These are phyloP conservation scores for Aspergillus eucalypticola DNA, from an alignment of 2,329 filamentous ascomycete species.

Conservation along the genomic window DNA sequence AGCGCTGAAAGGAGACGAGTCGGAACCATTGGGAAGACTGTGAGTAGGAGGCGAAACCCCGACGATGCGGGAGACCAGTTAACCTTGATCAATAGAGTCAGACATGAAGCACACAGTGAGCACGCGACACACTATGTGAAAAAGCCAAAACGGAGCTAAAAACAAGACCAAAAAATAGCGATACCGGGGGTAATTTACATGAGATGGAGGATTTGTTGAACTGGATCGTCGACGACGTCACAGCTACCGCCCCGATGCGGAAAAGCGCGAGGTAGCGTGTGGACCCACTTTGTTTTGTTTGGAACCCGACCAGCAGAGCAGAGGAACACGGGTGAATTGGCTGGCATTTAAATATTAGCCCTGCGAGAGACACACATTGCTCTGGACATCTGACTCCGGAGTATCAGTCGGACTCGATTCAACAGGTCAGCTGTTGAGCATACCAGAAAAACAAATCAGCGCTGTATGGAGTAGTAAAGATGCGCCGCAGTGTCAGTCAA, in stretches of 20 bases:
- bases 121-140: constrained; percentile 3
- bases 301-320: background rate
- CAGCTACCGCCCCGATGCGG: constrained; percentile 10
- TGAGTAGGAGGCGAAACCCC: constrained; percentile 9
- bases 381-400: background rate
- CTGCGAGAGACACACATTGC: background rate
- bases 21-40: constrained; percentile 23
- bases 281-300: constrained; percentile 1
- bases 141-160: background rate
- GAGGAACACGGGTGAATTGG: background rate
- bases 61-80: constrained; percentile 7
- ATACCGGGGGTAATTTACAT: background rate
- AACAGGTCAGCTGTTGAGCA: background rate
- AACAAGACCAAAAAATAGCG: background rate
- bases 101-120: background rate
- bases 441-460: background rate
- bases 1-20: constrained; percentile 13
- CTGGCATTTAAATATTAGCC: background rate
- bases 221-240: constrained; percentile 14
- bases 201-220: background rate
- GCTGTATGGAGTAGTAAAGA: background rate
- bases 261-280: constrained; percentile 11
- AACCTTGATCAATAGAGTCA: constrained; percentile 1
- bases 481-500: background rate
- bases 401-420: background rate